phyloP scores from a whole-genome alignment of 371 early-diverging fungal genomes.

The Mucor ambiguus region DNA sequence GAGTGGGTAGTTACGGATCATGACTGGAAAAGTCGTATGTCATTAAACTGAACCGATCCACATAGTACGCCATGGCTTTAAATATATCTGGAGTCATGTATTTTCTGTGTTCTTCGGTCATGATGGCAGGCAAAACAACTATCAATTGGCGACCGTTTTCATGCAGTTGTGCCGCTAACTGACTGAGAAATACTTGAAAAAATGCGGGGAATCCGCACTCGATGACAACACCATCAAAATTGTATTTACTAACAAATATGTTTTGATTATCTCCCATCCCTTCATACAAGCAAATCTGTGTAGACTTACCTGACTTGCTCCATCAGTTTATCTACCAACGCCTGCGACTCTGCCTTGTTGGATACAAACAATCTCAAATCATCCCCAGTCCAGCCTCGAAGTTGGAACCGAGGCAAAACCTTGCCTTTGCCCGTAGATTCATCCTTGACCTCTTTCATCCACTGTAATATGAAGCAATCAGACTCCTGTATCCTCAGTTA shows the following conservation, averaged over 20 bases:
- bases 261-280: not conserved
- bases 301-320: constrained; percentile 37
- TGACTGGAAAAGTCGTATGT: constrained; percentile 63
- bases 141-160: constrained; percentile 35
- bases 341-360: constrained; percentile 21
- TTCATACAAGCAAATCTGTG: not conserved
- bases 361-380: constrained; percentile 40
- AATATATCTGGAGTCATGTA: constrained; percentile 40
- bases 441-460: constrained; percentile 59
- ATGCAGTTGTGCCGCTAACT: constrained; percentile 35
- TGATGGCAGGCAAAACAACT: constrained; percentile 54
- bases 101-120: constrained; percentile 31
- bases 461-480: constrained; percentile 21
- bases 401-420: constrained; percentile 61
- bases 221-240: constrained; percentile 60
- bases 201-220: constrained; percentile 53
- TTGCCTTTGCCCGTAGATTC: constrained; percentile 32
- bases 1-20: constrained; percentile 29
- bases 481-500: no score
- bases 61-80: constrained; percentile 35
- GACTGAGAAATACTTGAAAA: constrained; percentile 40
- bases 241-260: constrained; percentile 36
- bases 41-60: constrained; percentile 65
- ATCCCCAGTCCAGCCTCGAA: constrained; percentile 47
- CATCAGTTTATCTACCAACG: constrained; percentile 36